Evolutionary conservation across 805 yeast genomes (phyloP), one percentile per base, ranked within the genome.

Genomic region (Candida odintsovae): DNA sequence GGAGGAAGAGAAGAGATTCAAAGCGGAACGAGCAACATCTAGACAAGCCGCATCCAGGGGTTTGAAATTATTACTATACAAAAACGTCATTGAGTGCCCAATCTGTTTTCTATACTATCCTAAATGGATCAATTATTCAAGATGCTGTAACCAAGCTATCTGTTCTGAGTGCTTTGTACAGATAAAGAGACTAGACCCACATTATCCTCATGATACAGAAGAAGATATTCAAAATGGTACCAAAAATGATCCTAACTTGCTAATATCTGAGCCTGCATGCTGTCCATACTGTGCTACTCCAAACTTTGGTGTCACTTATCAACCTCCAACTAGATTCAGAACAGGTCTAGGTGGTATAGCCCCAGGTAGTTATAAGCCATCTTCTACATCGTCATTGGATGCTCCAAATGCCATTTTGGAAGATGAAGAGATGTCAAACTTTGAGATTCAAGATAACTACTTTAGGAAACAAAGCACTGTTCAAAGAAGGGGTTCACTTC

Each of bases 161-260:
- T 94, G 99, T 67, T 77, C 96, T 2, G 98, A 92, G 66, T 92
- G 99, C 62, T 94, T 92, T 75, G 97, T 92, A 11, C 97, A 92
- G 65, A 90, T 92, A 62, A 89, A 87, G 64, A 76, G 99, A 44
- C 69, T 82, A 29, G 95, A 88, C 11, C 98, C 99, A 0, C 98
- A 92, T 66, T 88, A 90, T 29, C 96, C 97, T 2, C 95, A 89
- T 60, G 92, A 83, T 52, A 80, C 75, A 42, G 65, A 66, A 20
- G 58, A 59, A n/a, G 50, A 59, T 23, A 59, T 60, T 18, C 54
- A 55, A 42, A 67, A 65, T 29, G 64, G 61, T 23, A 55, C 59
- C 12, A 61, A 63, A 40, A 50, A 55, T 31, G 72, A 69, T 58
- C 84, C 87, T 10, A 82, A 83, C 44, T 72, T 80, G 33, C 74